Conservation (phyloP, 495 filamentous ascomycete species). For the Niebla homalea region DNA sequence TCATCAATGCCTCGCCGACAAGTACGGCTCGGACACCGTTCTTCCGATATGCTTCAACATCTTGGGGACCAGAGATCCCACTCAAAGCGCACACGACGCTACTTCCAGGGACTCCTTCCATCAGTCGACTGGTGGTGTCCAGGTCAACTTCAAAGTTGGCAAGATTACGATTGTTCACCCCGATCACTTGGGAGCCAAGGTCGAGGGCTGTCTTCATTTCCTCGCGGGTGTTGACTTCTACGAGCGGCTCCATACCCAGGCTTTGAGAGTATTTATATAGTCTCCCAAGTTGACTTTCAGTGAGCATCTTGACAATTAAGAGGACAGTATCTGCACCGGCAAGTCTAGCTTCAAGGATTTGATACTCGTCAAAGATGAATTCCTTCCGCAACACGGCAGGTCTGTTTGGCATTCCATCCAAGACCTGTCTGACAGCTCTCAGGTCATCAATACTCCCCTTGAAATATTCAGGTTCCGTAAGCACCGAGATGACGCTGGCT, state of each 20-base stretch:
- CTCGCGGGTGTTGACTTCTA: constrained; percentile 87
- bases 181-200: constrained; percentile 86
- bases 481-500: constrained; percentile 89
- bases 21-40: constrained; percentile 88
- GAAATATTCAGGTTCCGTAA: constrained; percentile 98
- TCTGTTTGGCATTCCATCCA: constrained; percentile 80
- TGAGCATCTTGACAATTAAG: constrained; percentile 97
- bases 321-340: constrained; percentile 92
- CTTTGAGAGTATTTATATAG: constrained; percentile 80
- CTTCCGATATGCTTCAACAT: constrained; percentile 75
- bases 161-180: constrained; percentile 94
- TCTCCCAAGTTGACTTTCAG: constrained; percentile 53
- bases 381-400: constrained; percentile 91
- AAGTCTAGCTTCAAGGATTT: constrained; percentile 87
- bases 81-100: constrained; percentile 93
- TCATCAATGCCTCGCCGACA: constrained; percentile 93
- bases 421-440: constrained; percentile 69
- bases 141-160: constrained; percentile 95
- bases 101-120: constrained; percentile 67
- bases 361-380: constrained; percentile 96
- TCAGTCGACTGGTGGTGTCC: constrained; percentile 80
- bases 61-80: constrained; percentile 81
- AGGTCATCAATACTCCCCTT: constrained; percentile 95
- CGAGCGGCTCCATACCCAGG: constrained; percentile 93
- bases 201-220: constrained; percentile 84